Percentiles rank a stretch among this genome's conserved stretches.
Evolutionary conservation across 805 yeast species (phyloP).

Genomic region (Saccharomyces jurei): DNA sequence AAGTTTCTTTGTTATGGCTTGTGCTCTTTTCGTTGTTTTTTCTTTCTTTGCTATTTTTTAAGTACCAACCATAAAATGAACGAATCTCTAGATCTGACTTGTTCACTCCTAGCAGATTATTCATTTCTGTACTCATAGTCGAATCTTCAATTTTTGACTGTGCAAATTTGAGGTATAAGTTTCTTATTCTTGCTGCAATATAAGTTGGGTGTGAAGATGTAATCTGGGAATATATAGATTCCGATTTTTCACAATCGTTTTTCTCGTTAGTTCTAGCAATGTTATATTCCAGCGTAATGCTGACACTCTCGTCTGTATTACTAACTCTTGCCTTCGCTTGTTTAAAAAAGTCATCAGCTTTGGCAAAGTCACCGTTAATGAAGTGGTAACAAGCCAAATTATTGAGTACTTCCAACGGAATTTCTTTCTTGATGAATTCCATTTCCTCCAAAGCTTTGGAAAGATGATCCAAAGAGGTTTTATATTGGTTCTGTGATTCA

Average conservation of each 20-base stretch:
- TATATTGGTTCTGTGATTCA: conserved; percentile 53
- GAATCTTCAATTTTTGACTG: conserved; percentile 2
- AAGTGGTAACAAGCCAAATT: conserved; percentile 82
- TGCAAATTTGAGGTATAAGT: conserved; percentile 49
- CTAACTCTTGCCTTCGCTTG: conserved; percentile 33
- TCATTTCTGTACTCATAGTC: conserved; percentile 33
- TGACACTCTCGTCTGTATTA: conserved; percentile 26
- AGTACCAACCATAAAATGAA: conserved; percentile 87
- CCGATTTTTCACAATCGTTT: conserved; percentile 22
- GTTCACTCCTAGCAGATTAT: conserved; percentile 43
- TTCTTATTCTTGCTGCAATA: conserved; percentile 66
- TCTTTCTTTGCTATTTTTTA: conserved; percentile 39
- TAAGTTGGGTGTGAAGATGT: conserved; percentile 58
- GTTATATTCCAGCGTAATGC: conserved; percentile 54
- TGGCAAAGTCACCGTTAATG: conserved; percentile 49
- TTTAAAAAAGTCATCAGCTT: conserved; percentile 50
- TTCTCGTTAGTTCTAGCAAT: conserved; percentile 67
- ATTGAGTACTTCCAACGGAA: conserved; percentile 56
- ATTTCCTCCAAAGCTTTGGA: conserved; percentile 50
- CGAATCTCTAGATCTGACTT: conserved; percentile 71
- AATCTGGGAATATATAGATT: conserved; percentile 43
- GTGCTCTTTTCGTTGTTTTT: conserved; percentile 56
- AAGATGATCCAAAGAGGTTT: conserved; percentile 59
- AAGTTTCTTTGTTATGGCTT: conserved; percentile 74
- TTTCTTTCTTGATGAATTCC: conserved; percentile 26